A percentile compares a stretch with the other conserved stretches of the same genome.
Conservation (phyloP, 2,329 filamentous ascomycete genomes). For the Waltergamsia citrina region DNA sequence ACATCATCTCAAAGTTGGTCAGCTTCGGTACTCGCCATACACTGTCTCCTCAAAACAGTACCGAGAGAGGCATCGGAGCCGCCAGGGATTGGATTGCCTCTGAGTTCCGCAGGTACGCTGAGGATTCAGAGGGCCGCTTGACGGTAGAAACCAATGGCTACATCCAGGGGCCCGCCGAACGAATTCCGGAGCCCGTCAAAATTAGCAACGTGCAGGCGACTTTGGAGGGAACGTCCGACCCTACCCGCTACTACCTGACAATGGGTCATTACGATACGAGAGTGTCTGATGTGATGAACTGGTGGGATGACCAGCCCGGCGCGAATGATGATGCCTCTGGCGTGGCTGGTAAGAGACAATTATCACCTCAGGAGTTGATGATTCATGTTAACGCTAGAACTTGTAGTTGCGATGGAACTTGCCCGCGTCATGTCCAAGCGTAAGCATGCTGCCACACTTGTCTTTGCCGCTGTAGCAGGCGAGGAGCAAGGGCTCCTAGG, state of each 20-base stretch:
- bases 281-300: constrained; percentile 39
- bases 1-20: constrained; percentile 41
- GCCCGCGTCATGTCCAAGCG: constrained; percentile 39
- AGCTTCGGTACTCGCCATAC: constrained; percentile 49
- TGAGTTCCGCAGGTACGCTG: constrained; percentile 38
- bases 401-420: constrained; percentile 42
- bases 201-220: constrained; percentile 45
- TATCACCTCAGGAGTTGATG: neutral
- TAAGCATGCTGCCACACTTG: constrained; percentile 39
- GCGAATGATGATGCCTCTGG: constrained; percentile 49
- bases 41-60: constrained; percentile 39
- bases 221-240: constrained; percentile 36
- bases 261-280: constrained; percentile 48
- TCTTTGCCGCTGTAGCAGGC: constrained; percentile 46
- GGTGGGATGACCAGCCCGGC: constrained; percentile 41
- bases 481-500: constrained; percentile 49
- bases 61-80: constrained; percentile 42
- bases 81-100: constrained; percentile 45
- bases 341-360: constrained; percentile 18
- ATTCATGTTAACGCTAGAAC: neutral
- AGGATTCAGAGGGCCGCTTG: constrained; percentile 37
- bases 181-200: constrained; percentile 38
- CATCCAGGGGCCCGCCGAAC: constrained; percentile 32
- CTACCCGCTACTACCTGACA: constrained; percentile 39
- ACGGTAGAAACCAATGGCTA: constrained; percentile 40